phyloP scores from a whole-genome alignment of 1,139 yeast species.

The Protomyces inundatus region DNA sequence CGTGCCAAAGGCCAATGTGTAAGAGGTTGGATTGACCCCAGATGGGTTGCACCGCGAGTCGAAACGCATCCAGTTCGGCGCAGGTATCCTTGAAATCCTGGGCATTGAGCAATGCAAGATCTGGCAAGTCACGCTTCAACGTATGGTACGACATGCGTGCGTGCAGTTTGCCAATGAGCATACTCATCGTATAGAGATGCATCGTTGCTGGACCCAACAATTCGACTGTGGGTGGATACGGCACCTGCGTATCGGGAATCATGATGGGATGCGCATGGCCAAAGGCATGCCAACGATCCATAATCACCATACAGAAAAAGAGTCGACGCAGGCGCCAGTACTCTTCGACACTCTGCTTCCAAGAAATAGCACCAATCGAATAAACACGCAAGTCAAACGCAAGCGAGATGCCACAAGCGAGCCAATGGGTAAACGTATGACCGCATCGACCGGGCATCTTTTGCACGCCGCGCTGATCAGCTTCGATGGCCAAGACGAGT shows the following conservation, averaged over 20 bases:
- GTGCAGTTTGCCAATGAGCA: not conserved
- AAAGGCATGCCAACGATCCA: conserved; percentile 36
- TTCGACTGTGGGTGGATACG: conserved; percentile 27
- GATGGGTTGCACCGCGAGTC: conserved; percentile 32
- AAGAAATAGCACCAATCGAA: not conserved
- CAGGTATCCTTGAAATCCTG: not conserved
- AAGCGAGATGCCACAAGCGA: not conserved
- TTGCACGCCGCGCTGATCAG: conserved; percentile 35
- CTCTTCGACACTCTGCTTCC: conserved; percentile 11
- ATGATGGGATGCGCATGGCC: conserved; percentile 30
- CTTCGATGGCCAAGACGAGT: conserved; percentile 38
- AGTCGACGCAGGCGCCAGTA: conserved; percentile 33
- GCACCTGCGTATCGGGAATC: conserved; percentile 30
- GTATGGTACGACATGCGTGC: not conserved
- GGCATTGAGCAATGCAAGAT: not conserved
- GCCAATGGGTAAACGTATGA: not conserved
- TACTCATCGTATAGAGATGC: not conserved
- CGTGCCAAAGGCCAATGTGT: conserved; percentile 32
- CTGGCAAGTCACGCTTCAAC: not conserved
- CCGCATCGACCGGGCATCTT: conserved; percentile 1
- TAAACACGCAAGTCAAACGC: not conserved
- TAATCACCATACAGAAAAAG: conserved; percentile 37
- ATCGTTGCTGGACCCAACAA: not conserved
- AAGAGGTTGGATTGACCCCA: conserved; percentile 33
- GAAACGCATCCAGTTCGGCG: conserved; percentile 1